Evolutionary conservation across 805 yeast species (phyloP).

Genomic region (Debaryomyces maramus): DNA sequence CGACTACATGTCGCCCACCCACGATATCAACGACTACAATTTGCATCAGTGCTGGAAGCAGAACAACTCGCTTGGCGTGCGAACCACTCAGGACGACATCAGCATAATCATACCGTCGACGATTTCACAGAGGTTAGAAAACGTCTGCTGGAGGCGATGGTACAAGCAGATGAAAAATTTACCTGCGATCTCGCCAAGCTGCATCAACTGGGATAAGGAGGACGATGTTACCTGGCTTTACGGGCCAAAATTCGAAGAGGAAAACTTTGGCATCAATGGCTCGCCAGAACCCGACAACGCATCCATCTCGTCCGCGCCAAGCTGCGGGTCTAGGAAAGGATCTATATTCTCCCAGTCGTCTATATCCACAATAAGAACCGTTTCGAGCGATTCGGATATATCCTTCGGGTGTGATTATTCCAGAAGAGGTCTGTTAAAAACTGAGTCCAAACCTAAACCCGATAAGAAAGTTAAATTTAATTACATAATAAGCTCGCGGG

Average conservation of each 20-base stretch:
- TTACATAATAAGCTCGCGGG: conserved; percentile 44
- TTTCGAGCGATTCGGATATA: not conserved
- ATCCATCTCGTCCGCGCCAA: not conserved
- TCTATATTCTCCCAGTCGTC: conserved; percentile 1
- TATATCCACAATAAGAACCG: not conserved
- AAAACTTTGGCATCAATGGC: not conserved
- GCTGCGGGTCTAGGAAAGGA: not conserved
- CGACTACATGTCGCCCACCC: conserved; percentile 27
- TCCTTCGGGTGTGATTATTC: not conserved
- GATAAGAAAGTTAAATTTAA: conserved; percentile 42
- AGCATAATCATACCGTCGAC: conserved; percentile 20
- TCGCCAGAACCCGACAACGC: not conserved
- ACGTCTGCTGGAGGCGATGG: conserved; percentile 43
- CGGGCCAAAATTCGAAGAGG: conserved; percentile 42
- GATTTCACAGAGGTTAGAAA: conserved; percentile 29
- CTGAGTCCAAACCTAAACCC: conserved; percentile 3
- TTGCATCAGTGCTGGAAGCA: conserved; percentile 27
- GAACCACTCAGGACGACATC: conserved; percentile 19
- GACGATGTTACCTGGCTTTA: conserved; percentile 56
- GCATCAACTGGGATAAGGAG: conserved; percentile 54
- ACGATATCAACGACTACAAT: conserved; percentile 13
- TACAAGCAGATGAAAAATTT: conserved; percentile 29
- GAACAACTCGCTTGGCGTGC: conserved; percentile 17
- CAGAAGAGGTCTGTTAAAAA: not conserved
- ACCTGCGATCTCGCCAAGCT: conserved; percentile 38